A percentile compares a stretch with the other conserved stretches of the same genome.
Evolutionary conservation across 139 green algal species (phyloP).

Genomic region (Yamagishiella unicocca): DNA sequence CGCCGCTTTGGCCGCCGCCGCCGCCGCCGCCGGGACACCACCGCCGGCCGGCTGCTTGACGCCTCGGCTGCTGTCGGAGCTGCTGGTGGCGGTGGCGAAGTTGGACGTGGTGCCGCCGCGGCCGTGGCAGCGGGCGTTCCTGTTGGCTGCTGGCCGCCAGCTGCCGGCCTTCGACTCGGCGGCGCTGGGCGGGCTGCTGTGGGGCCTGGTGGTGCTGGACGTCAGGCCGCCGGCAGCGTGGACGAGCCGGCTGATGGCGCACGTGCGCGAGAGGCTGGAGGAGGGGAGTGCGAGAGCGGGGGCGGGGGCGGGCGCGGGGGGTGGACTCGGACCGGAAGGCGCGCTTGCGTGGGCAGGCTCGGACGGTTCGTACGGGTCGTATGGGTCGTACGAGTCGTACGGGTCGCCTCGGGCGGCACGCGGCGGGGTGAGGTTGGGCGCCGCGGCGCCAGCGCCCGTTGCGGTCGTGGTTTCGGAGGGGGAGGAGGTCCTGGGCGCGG

Average conservation of each 20-base stretch:
- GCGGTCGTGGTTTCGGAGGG: too few species aligned
- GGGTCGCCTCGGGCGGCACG: too few species aligned
- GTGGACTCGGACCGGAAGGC: too few species aligned
- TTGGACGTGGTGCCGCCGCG: not conserved
- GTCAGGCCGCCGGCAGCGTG: not conserved
- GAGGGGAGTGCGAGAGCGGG: too few species aligned
- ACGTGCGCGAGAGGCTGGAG: not conserved
- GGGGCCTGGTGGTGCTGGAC: conserved; percentile 34
- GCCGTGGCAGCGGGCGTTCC: not conserved
- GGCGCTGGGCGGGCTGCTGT: conserved; percentile 6
- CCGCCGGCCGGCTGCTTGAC: not conserved
- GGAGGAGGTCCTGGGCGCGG: too few species aligned
- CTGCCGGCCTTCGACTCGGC: not conserved
- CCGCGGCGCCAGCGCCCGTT: too few species aligned
- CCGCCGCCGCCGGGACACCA: not conserved
- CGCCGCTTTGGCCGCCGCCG: not conserved
- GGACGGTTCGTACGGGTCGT: too few species aligned
- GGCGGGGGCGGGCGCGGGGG: too few species aligned
- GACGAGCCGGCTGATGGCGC: not conserved
- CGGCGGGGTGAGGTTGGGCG: too few species aligned
- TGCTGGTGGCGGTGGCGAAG: conserved; percentile 23
- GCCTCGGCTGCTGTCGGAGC: conserved; percentile 10
- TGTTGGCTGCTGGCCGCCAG: not conserved
- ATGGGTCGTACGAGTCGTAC: too few species aligned
- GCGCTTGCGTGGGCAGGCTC: too few species aligned